phyloP scores from a whole-genome alignment of 2,329 filamentous ascomycete genomes.

The Tolypocladium sp. region DNA sequence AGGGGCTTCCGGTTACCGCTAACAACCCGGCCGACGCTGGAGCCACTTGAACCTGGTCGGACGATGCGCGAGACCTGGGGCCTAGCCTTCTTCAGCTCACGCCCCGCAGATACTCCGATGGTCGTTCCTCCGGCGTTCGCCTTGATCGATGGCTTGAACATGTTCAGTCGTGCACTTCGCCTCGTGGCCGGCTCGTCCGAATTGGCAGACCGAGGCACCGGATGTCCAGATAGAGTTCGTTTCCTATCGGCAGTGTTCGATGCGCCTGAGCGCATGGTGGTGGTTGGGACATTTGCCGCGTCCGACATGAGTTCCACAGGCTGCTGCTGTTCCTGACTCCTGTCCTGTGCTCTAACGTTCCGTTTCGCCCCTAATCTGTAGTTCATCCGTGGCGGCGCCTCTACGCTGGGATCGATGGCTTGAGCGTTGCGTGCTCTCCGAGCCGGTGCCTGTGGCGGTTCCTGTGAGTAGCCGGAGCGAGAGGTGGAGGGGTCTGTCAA shows the following conservation, averaged over 20 bases:
- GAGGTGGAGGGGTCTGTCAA: conserved; percentile 11
- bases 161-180: conserved; percentile 62
- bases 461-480: conserved; percentile 19
- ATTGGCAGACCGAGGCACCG: conserved; percentile 41
- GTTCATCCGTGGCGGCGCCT: conserved; percentile 57
- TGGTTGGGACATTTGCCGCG: conserved; percentile 23
- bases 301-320: conserved; percentile 32
- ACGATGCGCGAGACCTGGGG: conserved; percentile 60
- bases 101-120: conserved; percentile 46
- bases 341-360: conserved; percentile 26
- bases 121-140: conserved; percentile 48
- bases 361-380: conserved; percentile 41
- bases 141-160: conserved; percentile 62
- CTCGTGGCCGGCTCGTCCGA: conserved; percentile 52
- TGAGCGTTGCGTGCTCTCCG: conserved; percentile 47
- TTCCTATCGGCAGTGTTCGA: conserved; percentile 60
- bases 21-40: conserved; percentile 75
- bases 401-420: conserved; percentile 39
- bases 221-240: conserved; percentile 84
- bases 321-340: conserved; percentile 15
- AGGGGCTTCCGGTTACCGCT: conserved; percentile 79
- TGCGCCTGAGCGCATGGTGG: conserved; percentile 24
- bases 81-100: conserved; percentile 78
- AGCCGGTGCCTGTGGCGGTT: conserved; percentile 42
- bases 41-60: conserved; percentile 54